Evolutionary conservation across 192 early-diverging fungal species (phyloP).

Genomic region (Rhizophagus clarus): DNA sequence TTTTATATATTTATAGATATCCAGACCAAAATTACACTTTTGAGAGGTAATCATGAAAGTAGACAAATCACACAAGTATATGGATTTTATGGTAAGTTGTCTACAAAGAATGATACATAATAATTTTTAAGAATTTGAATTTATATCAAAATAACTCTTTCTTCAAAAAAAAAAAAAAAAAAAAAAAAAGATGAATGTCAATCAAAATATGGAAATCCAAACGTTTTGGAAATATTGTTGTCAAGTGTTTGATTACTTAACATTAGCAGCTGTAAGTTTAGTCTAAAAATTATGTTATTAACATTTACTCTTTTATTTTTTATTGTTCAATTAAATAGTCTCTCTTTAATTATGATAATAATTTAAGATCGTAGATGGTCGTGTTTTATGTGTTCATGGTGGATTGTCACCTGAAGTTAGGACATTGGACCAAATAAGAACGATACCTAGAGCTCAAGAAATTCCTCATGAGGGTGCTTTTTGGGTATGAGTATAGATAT

Average conservation of each 20-base stretch:
- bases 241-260: conserved; percentile 90
- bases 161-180: neutral
- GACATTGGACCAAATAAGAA: conserved; percentile 91
- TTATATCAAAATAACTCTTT: neutral
- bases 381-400: conserved; percentile 92
- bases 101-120: neutral
- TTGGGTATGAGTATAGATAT: conserved; percentile 49
- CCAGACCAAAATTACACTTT: conserved; percentile 94
- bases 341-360: conserved; percentile 1
- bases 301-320: too few relatives aligned
- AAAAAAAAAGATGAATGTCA: conserved; percentile 81
- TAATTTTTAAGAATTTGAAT: neutral
- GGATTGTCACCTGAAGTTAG: conserved; percentile 92
- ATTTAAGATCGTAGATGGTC: conserved; percentile 85
- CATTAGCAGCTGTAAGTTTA: conserved; percentile 80
- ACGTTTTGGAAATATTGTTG: conserved; percentile 97
- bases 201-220: conserved; percentile 91
- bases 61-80: conserved; percentile 97
- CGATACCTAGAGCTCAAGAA: conserved; percentile 93
- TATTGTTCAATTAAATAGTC: too few relatives aligned
- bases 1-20: conserved; percentile 58
- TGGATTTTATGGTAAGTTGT: conserved; percentile 81
- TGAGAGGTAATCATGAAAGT: conserved; percentile 97
- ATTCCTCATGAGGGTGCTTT: conserved; percentile 95
- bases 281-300: neutral